Percentiles rank a stretch among this genome's conserved stretches.
phyloP scores from a whole-genome alignment of 2,329 filamentous ascomycete genomes.

The Fusarium praegraminearum region DNA sequence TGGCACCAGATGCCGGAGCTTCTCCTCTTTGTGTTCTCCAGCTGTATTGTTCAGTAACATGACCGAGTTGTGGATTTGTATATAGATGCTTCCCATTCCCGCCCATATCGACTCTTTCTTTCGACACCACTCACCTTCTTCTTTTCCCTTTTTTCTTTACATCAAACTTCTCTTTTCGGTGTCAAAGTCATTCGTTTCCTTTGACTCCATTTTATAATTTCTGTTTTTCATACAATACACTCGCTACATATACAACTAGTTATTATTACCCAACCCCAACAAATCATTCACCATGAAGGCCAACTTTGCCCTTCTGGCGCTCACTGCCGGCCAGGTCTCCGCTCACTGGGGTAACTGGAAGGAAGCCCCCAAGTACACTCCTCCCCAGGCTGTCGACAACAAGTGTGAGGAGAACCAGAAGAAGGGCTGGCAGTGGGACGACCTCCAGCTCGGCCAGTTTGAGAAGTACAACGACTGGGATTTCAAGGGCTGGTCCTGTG shows the following conservation, averaged over 20 bases:
- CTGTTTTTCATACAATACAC: slow-evolving; percentile 41
- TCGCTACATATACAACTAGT: slow-evolving; percentile 40
- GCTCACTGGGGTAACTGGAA: slow-evolving; percentile 51
- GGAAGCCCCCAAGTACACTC: slow-evolving; percentile 66
- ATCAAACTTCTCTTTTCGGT: slow-evolving; percentile 44
- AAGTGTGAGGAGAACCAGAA: slow-evolving; percentile 78
- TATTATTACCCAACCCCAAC: slow-evolving; percentile 29
- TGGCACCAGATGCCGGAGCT: slow-evolving; percentile 42
- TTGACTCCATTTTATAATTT: slow-evolving; percentile 53
- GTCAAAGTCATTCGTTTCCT: slow-evolving; percentile 71
- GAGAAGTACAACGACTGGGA: slow-evolving; percentile 76
- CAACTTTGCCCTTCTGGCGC: slow-evolving; percentile 60
- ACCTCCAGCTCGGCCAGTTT: slow-evolving; percentile 72
- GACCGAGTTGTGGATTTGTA: slow-evolving; percentile 37
- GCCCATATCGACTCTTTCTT: slow-evolving; percentile 34
- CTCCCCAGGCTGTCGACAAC: slow-evolving; percentile 80
- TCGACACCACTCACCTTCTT: slow-evolving; percentile 45
- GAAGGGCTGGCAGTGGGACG: slow-evolving; percentile 77
- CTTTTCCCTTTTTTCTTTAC: slow-evolving; percentile 46
- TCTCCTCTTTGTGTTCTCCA: slow-evolving; percentile 35
- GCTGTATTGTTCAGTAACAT: slow-evolving; percentile 4
- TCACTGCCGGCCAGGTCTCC: slow-evolving; percentile 63
- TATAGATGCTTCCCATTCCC: slow-evolving; percentile 48
- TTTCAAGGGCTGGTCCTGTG: slow-evolving; percentile 80
- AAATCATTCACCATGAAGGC: slow-evolving; percentile 63